Evolutionary conservation across 148 eudicot genomes (phyloP).

Genomic region (Diospyros kaki): DNA sequence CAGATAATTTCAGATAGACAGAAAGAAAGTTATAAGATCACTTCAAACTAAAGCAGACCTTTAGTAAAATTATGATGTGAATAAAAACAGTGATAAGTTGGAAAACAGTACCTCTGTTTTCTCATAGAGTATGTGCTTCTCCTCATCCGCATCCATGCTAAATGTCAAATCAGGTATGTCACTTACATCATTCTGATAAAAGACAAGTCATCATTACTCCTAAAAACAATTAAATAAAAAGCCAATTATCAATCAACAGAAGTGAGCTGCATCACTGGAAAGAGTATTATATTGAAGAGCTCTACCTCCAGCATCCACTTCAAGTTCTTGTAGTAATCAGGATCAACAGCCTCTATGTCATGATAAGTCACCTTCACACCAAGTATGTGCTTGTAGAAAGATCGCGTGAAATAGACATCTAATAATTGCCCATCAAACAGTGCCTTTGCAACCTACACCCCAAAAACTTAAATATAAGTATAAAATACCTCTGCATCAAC

Average conservation of each 20-base stretch:
- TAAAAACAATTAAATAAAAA: not conserved
- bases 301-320: slow-evolving; percentile 99
- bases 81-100: not conserved
- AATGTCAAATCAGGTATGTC: slow-evolving; percentile 94
- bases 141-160: slow-evolving; percentile 99
- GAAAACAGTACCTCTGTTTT: slow-evolving; percentile 69
- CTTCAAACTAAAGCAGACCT: not conserved
- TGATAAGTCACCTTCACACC: slow-evolving; percentile 98
- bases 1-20: not conserved
- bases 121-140: slow-evolving; percentile 89
- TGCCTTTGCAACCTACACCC: slow-evolving; percentile 86
- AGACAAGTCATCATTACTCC: not conserved
- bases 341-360: slow-evolving; percentile 99
- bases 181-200: slow-evolving; percentile 79
- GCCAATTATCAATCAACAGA: too few relatives aligned
- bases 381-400: slow-evolving; percentile 96
- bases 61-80: not conserved
- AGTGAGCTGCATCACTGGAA: not conserved
- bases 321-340: slow-evolving; percentile 96
- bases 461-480: not conserved
- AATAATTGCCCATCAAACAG: slow-evolving; percentile 89
- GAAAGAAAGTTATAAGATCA: not conserved
- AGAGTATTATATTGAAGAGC: slow-evolving; percentile 1
- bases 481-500: not conserved
- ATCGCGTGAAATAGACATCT: slow-evolving; percentile 97